Evolutionary conservation across 2,329 filamentous ascomycete species (phyloP).

Genomic region (Fusarium piperis): DNA sequence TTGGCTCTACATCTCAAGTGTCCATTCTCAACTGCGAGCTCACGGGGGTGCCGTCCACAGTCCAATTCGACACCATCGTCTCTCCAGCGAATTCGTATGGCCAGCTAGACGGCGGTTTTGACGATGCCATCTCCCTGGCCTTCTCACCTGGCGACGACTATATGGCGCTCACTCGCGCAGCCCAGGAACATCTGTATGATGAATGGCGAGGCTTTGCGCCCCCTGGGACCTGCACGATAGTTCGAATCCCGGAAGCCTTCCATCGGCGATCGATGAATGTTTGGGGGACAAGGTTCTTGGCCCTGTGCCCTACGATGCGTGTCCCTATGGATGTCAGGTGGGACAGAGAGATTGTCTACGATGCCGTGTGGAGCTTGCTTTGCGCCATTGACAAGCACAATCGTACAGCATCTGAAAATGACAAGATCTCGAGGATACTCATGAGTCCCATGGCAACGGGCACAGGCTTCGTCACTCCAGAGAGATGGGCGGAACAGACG

Average conservation of each 20-base stretch:
- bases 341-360: slow-evolving; percentile 63
- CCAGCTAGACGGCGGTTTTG: slow-evolving; percentile 63
- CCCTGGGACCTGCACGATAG: slow-evolving; percentile 59
- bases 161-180: slow-evolving; percentile 56
- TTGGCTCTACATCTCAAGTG: slow-evolving; percentile 43
- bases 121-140: slow-evolving; percentile 62
- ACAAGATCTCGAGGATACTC: slow-evolving; percentile 53
- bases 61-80: slow-evolving; percentile 58
- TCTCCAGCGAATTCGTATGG: slow-evolving; percentile 66
- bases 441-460: slow-evolving; percentile 64
- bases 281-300: slow-evolving; percentile 56
- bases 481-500: slow-evolving; percentile 61
- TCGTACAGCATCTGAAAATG: slow-evolving; percentile 30
- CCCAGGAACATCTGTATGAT: slow-evolving; percentile 56
- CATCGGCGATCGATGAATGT: slow-evolving; percentile 44
- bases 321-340: slow-evolving; percentile 54
- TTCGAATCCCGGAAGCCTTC: slow-evolving; percentile 54
- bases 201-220: slow-evolving; percentile 60
- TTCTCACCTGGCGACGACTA: slow-evolving; percentile 57
- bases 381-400: slow-evolving; percentile 60
- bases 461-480: slow-evolving; percentile 54
- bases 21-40: slow-evolving; percentile 53
- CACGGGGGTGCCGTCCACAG: slow-evolving; percentile 45
- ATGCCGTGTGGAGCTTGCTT: slow-evolving; percentile 62
- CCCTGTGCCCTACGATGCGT: slow-evolving; percentile 65